Percentiles rank a stretch among this genome's conserved stretches.
phyloP scores from a whole-genome alignment of 208 protist genomes.

The Wallacemonas sp. region DNA sequence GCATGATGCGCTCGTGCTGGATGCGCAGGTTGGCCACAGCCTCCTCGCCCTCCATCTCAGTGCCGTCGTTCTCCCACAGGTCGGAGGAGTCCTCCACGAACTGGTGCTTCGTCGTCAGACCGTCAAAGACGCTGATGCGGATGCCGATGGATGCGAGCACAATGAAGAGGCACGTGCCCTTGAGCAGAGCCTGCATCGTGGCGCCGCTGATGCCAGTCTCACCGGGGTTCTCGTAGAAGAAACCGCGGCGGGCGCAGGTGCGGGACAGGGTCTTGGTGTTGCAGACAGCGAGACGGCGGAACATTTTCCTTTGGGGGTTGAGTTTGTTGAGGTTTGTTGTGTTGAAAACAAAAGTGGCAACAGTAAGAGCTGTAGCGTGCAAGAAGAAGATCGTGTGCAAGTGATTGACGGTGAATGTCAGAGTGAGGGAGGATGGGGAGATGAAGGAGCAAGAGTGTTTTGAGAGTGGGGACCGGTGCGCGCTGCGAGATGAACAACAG shows the following conservation, averaged over 20 bases:
- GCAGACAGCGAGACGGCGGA: slow-evolving; percentile 46
- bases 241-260: slow-evolving; percentile 35
- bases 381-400: no score
- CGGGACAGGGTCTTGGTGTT: slow-evolving; percentile 4
- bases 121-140: slow-evolving; percentile 48
- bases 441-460: no score
- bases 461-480: no score
- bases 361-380: no score
- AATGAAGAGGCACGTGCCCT: slow-evolving; percentile 35
- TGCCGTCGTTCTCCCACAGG: slow-evolving; percentile 79
- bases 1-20: slow-evolving; percentile 90
- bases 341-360: no score
- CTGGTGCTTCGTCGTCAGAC: slow-evolving; percentile 62
- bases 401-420: no score
- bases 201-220: slow-evolving; percentile 72
- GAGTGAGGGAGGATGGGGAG: no score
- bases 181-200: slow-evolving; percentile 48
- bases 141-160: slow-evolving; percentile 33
- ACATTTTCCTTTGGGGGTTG: slow-evolving; percentile 36
- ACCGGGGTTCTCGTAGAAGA: slow-evolving; percentile 71
- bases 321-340: slow-evolving; percentile 1
- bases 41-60: slow-evolving; percentile 83
- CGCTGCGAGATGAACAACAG: no score
- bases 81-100: slow-evolving; percentile 80
- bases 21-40: slow-evolving; percentile 84